A percentile compares a stretch with the other conserved stretches of the same genome.
phyloP scores from a whole-genome alignment of 2,329 filamentous ascomycete genomes.

The Trichothecium roseum region DNA sequence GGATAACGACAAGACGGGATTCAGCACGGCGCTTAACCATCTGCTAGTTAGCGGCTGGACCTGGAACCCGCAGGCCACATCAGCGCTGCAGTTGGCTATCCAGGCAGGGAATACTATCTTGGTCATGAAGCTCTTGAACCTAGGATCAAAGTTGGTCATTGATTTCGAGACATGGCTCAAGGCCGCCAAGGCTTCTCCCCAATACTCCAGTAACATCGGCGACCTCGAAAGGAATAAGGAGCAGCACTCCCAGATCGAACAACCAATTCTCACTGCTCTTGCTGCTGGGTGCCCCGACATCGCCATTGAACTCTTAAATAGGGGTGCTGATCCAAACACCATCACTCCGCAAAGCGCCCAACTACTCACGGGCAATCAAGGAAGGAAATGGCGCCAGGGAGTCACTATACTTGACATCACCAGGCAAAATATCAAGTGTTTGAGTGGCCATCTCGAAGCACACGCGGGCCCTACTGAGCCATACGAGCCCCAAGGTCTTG shows the following conservation, averaged over 20 bases:
- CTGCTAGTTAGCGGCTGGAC: slow-evolving; percentile 30
- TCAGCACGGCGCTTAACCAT: slow-evolving; percentile 57
- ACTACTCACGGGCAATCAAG: slow-evolving; percentile 21
- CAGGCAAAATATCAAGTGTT: slow-evolving; percentile 18
- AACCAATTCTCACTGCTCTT: slow-evolving; percentile 58
- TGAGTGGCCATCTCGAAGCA: slow-evolving; percentile 41
- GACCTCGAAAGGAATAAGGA: slow-evolving; percentile 36
- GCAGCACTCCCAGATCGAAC: slow-evolving; percentile 39
- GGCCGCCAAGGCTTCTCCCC: slow-evolving; percentile 34
- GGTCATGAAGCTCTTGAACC: slow-evolving; percentile 49
- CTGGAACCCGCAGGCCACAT: slow-evolving; percentile 25
- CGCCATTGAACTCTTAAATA: slow-evolving; percentile 47
- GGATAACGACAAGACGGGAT: slow-evolving; percentile 47
- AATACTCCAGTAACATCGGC: slow-evolving; percentile 19
- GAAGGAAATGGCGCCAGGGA: slow-evolving; percentile 24
- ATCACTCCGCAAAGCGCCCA: slow-evolving; percentile 31
- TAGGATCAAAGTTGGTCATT: slow-evolving; percentile 49
- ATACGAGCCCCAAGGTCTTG: slow-evolving; percentile 23
- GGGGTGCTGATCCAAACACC: slow-evolving; percentile 56
- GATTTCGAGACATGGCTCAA: slow-evolving; percentile 57
- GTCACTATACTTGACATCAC: slow-evolving; percentile 52
- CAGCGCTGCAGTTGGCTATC: slow-evolving; percentile 51
- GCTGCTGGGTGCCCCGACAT: slow-evolving; percentile 29
- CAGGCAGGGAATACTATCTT: slow-evolving; percentile 37
- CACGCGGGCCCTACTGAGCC: slow-evolving; percentile 11